Evolutionary conservation across 2,329 filamentous ascomycete species (phyloP).

Genomic region (Parastagonospora nodorum): DNA sequence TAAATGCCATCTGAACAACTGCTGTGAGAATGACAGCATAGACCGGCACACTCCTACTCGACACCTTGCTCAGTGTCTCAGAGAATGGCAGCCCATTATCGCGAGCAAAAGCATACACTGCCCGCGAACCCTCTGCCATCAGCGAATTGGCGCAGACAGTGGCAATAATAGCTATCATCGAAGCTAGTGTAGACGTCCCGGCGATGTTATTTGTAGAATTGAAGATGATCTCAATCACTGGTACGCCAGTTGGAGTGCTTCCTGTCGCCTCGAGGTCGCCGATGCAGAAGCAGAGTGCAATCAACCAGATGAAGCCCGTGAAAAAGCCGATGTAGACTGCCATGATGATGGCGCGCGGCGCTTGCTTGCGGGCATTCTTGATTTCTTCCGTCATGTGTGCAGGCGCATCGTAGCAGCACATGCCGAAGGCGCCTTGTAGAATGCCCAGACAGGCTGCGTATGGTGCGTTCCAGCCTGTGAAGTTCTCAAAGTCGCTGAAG

Average conservation of each 20-base stretch:
- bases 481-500: constrained; percentile 60
- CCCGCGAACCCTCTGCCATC: constrained; percentile 54
- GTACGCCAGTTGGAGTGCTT: constrained; percentile 54
- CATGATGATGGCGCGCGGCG: constrained; percentile 51
- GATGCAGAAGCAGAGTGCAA: constrained; percentile 49
- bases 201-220: constrained; percentile 54
- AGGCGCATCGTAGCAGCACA: constrained; percentile 58
- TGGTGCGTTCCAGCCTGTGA: constrained; percentile 56
- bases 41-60: constrained; percentile 56
- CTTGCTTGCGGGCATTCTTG: constrained; percentile 56
- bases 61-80: constrained; percentile 52
- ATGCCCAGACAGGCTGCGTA: constrained; percentile 61
- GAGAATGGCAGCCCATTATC: constrained; percentile 62
- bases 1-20: constrained; percentile 57
- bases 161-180: constrained; percentile 56
- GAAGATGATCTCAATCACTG: constrained; percentile 60
- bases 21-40: constrained; percentile 55
- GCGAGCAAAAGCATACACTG: constrained; percentile 56
- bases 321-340: constrained; percentile 48
- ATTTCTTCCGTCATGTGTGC: constrained; percentile 63
- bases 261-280: constrained; percentile 54
- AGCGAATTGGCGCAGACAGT: constrained; percentile 53
- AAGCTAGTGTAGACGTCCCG: constrained; percentile 53
- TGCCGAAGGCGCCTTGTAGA: constrained; percentile 60
- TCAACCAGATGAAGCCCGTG: constrained; percentile 47